These are phyloP conservation scores for Ogataea hybrid DNA, from an alignment of 1,139 yeast species.

Conservation along the genomic window DNA sequence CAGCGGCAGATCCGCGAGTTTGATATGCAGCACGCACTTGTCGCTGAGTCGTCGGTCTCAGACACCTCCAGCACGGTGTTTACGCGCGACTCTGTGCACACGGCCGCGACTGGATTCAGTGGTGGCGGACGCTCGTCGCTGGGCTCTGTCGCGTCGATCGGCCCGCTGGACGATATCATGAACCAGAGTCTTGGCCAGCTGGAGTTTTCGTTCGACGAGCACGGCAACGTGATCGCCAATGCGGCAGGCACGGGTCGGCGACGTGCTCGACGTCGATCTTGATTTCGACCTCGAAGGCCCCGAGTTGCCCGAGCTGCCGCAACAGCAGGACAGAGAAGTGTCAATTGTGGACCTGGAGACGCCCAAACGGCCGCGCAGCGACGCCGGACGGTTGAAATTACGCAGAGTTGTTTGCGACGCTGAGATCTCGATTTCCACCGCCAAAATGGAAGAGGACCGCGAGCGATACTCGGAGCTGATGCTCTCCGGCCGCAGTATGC, in stretches of 20 bases:
- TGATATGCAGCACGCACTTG: constrained; percentile 10
- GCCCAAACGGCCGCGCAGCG: neutral
- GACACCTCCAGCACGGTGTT: constrained; percentile 11
- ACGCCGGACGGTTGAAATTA: constrained; percentile 1
- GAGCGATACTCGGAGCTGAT: constrained; percentile 16
- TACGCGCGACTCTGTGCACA: constrained; percentile 8
- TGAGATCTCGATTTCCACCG: constrained; percentile 13
- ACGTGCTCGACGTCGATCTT: constrained; percentile 9
- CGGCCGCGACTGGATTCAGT: constrained; percentile 6
- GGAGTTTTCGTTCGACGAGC: constrained; percentile 27
- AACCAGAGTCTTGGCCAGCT: constrained; percentile 15
- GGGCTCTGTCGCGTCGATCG: constrained; percentile 2
- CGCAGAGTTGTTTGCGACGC: constrained; percentile 15
- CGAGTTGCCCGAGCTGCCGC: neutral
- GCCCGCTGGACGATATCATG: constrained; percentile 8
- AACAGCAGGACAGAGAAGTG: neutral
- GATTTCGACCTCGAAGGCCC: constrained; percentile 4
- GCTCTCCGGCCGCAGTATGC: constrained; percentile 8
- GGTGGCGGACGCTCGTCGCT: constrained; percentile 1
- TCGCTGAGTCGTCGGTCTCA: constrained; percentile 10
- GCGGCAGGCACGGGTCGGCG: constrained; percentile 9
- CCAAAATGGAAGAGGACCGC: constrained; percentile 15
- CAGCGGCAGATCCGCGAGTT: constrained; percentile 10
- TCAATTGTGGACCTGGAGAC: neutral
- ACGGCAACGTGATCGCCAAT: constrained; percentile 19